Evolutionary conservation across 169 alveolate species (phyloP).

Genomic region (Cryptosporidium felis): DNA sequence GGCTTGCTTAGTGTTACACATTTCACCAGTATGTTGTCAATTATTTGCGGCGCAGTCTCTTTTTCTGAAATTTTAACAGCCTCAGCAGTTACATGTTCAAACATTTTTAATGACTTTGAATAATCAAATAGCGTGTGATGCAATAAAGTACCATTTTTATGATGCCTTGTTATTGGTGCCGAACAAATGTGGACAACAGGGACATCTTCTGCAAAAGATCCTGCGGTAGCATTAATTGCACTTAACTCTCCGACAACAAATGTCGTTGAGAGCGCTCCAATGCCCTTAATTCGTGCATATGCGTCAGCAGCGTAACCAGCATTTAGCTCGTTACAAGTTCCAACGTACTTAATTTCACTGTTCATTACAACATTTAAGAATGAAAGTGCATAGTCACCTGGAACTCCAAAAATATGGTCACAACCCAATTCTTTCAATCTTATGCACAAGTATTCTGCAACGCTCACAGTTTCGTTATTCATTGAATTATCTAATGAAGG

Average conservation of each 20-base stretch:
- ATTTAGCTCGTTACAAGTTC: conserved; percentile 76
- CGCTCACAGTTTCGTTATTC: conserved; percentile 12
- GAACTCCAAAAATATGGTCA: conserved; percentile 76
- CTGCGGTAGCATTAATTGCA: conserved; percentile 77
- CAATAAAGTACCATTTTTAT: conserved; percentile 56
- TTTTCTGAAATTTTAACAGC: conserved; percentile 34
- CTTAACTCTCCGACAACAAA: conserved; percentile 77
- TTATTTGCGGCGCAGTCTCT: conserved; percentile 64
- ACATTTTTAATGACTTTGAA: conserved; percentile 69
- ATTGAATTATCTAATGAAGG: not conserved
- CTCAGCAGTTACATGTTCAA: conserved; percentile 69
- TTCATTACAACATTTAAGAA: conserved; percentile 69
- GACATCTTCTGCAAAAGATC: conserved; percentile 75
- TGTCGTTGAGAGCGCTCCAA: conserved; percentile 75
- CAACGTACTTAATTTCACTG: conserved; percentile 47
- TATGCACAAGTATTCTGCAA: conserved; percentile 68
- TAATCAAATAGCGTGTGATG: conserved; percentile 78
- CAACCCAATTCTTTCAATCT: conserved; percentile 74
- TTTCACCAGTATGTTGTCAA: conserved; percentile 57
- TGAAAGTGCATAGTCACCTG: conserved; percentile 78
- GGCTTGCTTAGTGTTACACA: conserved; percentile 72
- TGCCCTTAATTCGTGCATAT: conserved; percentile 76
- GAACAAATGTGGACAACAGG: conserved; percentile 77
- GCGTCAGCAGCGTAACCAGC: conserved; percentile 80
- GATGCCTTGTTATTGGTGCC: conserved; percentile 69